Percentiles rank a stretch among this genome's conserved stretches.
phyloP scores from a whole-genome alignment of 2,329 filamentous ascomycete species.

The Atkinsonella texensis region DNA sequence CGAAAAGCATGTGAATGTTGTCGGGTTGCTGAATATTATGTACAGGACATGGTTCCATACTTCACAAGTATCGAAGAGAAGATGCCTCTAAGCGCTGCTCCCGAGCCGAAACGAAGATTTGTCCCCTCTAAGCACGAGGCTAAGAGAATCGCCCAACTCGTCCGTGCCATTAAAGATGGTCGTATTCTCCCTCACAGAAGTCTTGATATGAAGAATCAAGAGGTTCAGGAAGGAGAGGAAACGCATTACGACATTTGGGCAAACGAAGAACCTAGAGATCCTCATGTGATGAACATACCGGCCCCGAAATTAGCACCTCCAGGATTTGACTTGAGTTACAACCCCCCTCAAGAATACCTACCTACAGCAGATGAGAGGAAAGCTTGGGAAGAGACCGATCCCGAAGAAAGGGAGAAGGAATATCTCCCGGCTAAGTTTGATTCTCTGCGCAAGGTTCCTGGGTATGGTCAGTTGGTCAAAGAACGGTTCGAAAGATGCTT shows the following conservation, averaged over 20 bases:
- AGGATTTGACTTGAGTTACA: slow-evolving; percentile 91
- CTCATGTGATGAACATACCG: slow-evolving; percentile 88
- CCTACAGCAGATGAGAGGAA: slow-evolving; percentile 75
- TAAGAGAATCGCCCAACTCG: slow-evolving; percentile 93
- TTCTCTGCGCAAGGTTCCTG: slow-evolving; percentile 81
- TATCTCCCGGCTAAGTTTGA: slow-evolving; percentile 76
- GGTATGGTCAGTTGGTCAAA: slow-evolving; percentile 81
- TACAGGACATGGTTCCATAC: slow-evolving; percentile 77
- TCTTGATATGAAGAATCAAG: slow-evolving; percentile 51
- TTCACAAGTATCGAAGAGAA: slow-evolving; percentile 83
- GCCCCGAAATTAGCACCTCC: slow-evolving; percentile 89
- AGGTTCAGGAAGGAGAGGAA: slow-evolving; percentile 60
- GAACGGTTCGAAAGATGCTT: slow-evolving; percentile 93
- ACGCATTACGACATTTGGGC: slow-evolving; percentile 88
- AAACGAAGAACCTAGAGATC: slow-evolving; percentile 70
- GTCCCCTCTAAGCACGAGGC: slow-evolving; percentile 94
- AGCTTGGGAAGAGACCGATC: slow-evolving; percentile 74
- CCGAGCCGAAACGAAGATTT: slow-evolving; percentile 91
- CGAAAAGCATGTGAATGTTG: too few relatives aligned
- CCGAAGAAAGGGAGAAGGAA: slow-evolving; percentile 82
- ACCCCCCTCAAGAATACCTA: slow-evolving; percentile 88
- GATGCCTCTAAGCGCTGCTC: slow-evolving; percentile 90
- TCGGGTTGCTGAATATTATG: not conserved
- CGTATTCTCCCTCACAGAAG: slow-evolving; percentile 85
- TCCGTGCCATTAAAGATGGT: slow-evolving; percentile 88